These are phyloP conservation scores for Balansia obtecta DNA, from an alignment of 2,329 filamentous ascomycete species.

Conservation along the genomic window DNA sequence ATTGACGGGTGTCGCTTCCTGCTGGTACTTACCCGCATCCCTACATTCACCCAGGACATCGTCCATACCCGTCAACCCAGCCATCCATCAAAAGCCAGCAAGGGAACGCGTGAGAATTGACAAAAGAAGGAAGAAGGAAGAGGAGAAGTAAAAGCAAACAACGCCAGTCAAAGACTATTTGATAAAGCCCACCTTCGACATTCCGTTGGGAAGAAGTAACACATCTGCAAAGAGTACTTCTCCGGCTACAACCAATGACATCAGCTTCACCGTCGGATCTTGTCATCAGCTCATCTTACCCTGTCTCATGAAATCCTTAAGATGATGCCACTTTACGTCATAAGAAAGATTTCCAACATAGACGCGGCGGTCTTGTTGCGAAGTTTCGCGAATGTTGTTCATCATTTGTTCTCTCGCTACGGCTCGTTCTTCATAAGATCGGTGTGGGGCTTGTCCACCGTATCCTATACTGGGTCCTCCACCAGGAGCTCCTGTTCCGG, in stretches of 20 bases:
- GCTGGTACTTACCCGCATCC: conserved; percentile 84
- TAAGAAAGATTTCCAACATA: conserved; percentile 98
- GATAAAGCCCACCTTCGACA: conserved; percentile 99
- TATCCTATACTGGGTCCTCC: conserved; percentile 59
- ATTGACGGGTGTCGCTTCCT: not conserved
- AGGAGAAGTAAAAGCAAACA: conserved; percentile 40
- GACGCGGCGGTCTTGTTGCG: conserved; percentile 97
- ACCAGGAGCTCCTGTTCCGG: conserved; percentile 53
- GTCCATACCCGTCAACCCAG: conserved; percentile 99
- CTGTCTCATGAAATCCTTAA: conserved; percentile 99
- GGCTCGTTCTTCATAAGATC: conserved; percentile 73
- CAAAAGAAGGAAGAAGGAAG: conserved; percentile 45
- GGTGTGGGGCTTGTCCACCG: conserved; percentile 47
- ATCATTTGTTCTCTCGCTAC: conserved; percentile 91
- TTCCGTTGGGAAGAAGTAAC: conserved; percentile 98
- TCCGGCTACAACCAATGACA: conserved; percentile 55
- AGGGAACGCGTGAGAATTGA: conserved; percentile 38
- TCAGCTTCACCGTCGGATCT: conserved; percentile 23
- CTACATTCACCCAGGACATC: conserved; percentile 84
- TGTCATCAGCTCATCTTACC: conserved; percentile 46
- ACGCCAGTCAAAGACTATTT: conserved; percentile 72
- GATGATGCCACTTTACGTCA: conserved; percentile 99
- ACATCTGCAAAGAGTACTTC: conserved; percentile 99
- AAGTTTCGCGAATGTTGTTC: conserved; percentile 83
- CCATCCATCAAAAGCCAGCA: conserved; percentile 62